Percentiles rank a stretch among this genome's conserved stretches.
Evolutionary conservation across 768 basidiomycete species (phyloP).

Genomic region (Sistotremastrum suecicum): DNA sequence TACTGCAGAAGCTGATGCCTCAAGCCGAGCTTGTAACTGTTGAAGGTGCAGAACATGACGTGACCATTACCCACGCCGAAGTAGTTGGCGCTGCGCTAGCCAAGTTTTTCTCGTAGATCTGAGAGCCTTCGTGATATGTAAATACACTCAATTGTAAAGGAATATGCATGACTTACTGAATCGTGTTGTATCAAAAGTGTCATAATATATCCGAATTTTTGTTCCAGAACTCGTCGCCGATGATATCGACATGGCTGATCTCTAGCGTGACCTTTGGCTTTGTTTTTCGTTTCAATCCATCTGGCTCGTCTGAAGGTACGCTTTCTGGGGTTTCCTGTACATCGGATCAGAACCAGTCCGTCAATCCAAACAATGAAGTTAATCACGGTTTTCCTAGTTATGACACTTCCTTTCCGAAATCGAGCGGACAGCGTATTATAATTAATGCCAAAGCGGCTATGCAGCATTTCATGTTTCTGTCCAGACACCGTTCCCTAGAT

Average conservation of each 20-base stretch:
- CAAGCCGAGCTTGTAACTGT: conserved; percentile 8
- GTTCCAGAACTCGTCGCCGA: conserved; percentile 70
- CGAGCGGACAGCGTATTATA: conserved; percentile 64
- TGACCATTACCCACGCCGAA: conserved; percentile 1
- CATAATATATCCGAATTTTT: conserved; percentile 37
- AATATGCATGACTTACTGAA: too few relatives aligned
- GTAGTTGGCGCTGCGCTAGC: too few relatives aligned
- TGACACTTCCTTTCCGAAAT: conserved; percentile 74
- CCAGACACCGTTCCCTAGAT: conserved; percentile 75
- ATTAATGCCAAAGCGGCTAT: conserved; percentile 69
- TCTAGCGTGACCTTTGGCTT: conserved; percentile 32
- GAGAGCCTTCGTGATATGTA: too few relatives aligned
- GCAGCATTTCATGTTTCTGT: conserved; percentile 87
- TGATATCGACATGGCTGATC: conserved; percentile 72
- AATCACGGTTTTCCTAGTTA: conserved; percentile 52
- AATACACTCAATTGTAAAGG: too few relatives aligned
- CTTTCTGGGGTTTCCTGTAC: conserved; percentile 8
- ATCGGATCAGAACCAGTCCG: neutral
- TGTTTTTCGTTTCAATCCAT: conserved; percentile 17
- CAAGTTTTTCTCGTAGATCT: too few relatives aligned
- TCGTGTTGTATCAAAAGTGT: too few relatives aligned
- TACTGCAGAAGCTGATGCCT: conserved; percentile 8
- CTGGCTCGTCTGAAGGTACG: conserved; percentile 1
- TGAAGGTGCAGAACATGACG: conserved; percentile 11
- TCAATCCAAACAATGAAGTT: neutral